Base-by-base conservation (phyloP, 345 rosid species). In the Populus alba region DNA sequence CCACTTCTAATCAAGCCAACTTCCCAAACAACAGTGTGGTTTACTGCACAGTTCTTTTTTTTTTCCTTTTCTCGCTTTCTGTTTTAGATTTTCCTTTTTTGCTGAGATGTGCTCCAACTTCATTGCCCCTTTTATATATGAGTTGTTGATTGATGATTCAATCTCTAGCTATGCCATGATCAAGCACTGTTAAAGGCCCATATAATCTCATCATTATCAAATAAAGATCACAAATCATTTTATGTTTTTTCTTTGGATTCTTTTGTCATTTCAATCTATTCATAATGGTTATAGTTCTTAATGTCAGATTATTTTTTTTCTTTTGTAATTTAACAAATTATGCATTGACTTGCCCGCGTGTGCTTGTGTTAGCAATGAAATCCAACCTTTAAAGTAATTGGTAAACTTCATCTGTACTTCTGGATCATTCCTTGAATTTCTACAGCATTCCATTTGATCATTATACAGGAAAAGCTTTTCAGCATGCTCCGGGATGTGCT, bases 401-500 rank as follows among this genome's bases (percentile, higher is more conserved):
- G 57, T n/a, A 33, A 27, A 31, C 11, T 0, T 11, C 11, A n/a
- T 35, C 23, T 47, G 25, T 66, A 11, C 25, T 53, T 16, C 43
- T 13, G 31, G 7, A 65, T 37, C 43, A 75, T 73, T 70, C 33
- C 23, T 31, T 68, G 35, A 41, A 41, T 57, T n/a, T 37, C 20
- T 33, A 7, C 65, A 66, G 18, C 39, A 65, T 41, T 65, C 22
- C 25, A 74, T 71, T 27, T 75, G 37, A 72, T 72, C 65, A 77
- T 18, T 39, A 20, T 77, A 71, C 90, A 91, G 92, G 98, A 94
- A 85, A 94, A 96, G 77, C 97, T 96, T 75, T 96, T 91, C 89
- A 96, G 98, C 89, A 88, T 90, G 95, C 95, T 92, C 41, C 91
- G 86, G 75, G 92, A 94, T 77, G 92, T 87, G n/a, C 81, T 89